Base-by-base conservation (phyloP, 768 basidiomycete genomes). In the Sarcodon aspratus region DNA sequence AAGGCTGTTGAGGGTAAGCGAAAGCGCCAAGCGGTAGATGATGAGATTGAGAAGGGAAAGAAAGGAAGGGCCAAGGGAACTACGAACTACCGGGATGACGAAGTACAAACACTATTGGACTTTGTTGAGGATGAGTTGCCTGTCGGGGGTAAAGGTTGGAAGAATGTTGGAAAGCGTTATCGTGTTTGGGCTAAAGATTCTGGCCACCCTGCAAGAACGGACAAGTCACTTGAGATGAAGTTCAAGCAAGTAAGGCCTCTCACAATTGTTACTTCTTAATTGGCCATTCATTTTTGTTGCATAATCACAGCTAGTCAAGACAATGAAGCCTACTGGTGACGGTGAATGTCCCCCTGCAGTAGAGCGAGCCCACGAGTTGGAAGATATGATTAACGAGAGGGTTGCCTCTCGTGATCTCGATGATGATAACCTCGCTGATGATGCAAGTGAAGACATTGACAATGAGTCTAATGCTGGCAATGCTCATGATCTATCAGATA, bases 331-430 rank as follows among this genome's bases (percentile, higher is more conserved):
- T 34, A 66, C 59, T 0, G 60, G 63, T 1, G 43, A 33, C 44
- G 61, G 54, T 3, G 47, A 55, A 1, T 54, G 55, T 47, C 59
- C 63, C 10, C 50, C 50, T 15, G 46, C 52, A 17, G 48, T 65
- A 10, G 52, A 52, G 4, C 52, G 43, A 13, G 64, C 63, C 1
- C 57, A 63, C 37, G 32, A 46, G 1, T 61, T 65, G 42, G 58
- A 65, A 13, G 33, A 53, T 8, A 46, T 56, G 3, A 64, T 66
- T 27, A 57, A 53, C 31, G 56, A 63, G 34, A 48, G 48, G n/a
- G 55, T 53, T 27, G 57, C 53, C 7, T 57, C 58, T 7, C 33
- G 53, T 0, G 48, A 59, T n/a, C 44, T 65, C 17, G 49, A 56
- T 27, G 58, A 65, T 46, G 45, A 49, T 3, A 55, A 63, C 9